Percentiles rank a stretch among this genome's conserved stretches.
Conservation (phyloP, 2,329 filamentous ascomycete genomes). For the Verticillium klebahnii region DNA sequence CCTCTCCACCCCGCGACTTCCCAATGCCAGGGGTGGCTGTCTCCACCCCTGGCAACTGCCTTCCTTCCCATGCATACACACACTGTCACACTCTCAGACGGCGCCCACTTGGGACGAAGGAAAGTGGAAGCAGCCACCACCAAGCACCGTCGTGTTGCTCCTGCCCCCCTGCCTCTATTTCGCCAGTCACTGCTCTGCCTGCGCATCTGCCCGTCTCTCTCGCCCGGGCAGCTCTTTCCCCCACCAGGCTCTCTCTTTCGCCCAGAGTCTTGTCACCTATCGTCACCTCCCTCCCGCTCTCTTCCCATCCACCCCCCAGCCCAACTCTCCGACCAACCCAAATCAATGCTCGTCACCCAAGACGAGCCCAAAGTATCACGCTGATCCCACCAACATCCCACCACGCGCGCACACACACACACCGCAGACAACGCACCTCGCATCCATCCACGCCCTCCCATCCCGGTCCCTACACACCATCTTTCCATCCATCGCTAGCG, state of each 20-base stretch:
- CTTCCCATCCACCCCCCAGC: not conserved
- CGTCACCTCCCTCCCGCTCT: not conserved
- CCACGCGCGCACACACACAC: not conserved
- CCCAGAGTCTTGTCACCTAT: not conserved
- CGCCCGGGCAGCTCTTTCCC: not conserved
- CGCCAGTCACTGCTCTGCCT: not conserved
- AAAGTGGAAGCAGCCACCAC: not conserved
- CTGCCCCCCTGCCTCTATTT: not conserved
- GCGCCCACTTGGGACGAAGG: not conserved
- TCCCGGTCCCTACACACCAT: constrained; percentile 1
- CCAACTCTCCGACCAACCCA: not conserved
- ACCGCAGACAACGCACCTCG: constrained; percentile 5
- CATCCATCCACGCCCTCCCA: constrained; percentile 3
- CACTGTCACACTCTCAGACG: not conserved
- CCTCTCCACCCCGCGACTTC: not conserved
- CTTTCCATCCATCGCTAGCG: constrained; percentile 8
- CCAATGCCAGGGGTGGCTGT: not conserved
- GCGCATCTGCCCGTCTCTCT: not conserved
- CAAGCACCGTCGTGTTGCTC: not conserved
- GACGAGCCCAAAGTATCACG: not conserved
- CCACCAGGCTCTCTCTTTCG: not conserved
- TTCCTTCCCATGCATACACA: not conserved
- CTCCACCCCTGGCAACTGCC: not conserved
- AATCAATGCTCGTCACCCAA: not conserved
- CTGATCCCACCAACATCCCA: not conserved